Conservation (phyloP, 768 basidiomycete genomes). For the Phylloporus sp. region DNA sequence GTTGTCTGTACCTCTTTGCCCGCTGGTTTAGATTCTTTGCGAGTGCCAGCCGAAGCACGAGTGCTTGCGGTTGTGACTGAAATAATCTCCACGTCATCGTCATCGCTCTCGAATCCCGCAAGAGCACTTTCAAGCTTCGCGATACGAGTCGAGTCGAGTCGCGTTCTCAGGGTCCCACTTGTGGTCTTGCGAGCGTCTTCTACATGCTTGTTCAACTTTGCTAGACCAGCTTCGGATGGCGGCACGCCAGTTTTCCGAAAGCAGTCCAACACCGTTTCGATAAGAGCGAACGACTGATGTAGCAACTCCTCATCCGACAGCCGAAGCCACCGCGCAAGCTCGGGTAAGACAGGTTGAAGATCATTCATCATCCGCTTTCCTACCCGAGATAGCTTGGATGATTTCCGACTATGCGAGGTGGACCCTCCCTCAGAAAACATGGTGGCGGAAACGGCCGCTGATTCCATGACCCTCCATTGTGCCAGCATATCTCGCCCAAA, state of each 20-base stretch:
- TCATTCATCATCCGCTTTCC: conserved; percentile 75
- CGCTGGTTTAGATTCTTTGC: conserved; percentile 10
- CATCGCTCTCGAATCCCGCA: conserved; percentile 59
- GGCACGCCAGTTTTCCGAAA: conserved; percentile 60
- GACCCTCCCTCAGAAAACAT: conserved; percentile 19
- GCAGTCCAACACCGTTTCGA: conserved; percentile 74
- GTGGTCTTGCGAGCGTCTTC: conserved; percentile 54
- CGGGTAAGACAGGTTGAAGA: conserved; percentile 74
- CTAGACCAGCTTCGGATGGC: conserved; percentile 54
- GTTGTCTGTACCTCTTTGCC: conserved; percentile 21
- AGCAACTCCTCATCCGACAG: conserved; percentile 90
- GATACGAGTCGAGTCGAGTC: conserved; percentile 53
- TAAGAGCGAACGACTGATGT: conserved; percentile 80
- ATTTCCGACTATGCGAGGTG: conserved; percentile 24
- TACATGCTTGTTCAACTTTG: conserved; percentile 64
- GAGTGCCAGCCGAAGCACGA: conserved; percentile 9
- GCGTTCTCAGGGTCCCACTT: conserved; percentile 44
- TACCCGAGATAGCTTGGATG: conserved; percentile 49
- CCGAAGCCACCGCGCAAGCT: conserved; percentile 84
- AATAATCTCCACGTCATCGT: conserved; percentile 55
- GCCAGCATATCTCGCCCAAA: conserved; percentile 85
- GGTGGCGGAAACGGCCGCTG: conserved; percentile 45
- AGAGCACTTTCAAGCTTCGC: conserved; percentile 65
- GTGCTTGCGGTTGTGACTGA: conserved; percentile 31
- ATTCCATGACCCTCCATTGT: conserved; percentile 77